A percentile compares a stretch with the other conserved stretches of the same genome.
These are phyloP conservation scores for Phaffomyces thermotolerans DNA, from an alignment of 805 yeast genomes.

Conservation along the genomic window DNA sequence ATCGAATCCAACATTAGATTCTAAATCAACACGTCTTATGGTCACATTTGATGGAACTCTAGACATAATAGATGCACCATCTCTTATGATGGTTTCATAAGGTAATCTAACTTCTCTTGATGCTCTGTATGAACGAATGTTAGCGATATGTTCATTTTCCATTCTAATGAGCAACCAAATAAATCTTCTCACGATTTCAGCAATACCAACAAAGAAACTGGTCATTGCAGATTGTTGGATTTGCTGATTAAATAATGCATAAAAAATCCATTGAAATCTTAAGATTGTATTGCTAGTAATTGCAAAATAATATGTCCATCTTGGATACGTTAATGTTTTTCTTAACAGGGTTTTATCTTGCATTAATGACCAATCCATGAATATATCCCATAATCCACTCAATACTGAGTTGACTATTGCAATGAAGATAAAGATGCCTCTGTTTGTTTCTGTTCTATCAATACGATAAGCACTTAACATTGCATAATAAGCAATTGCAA, in stretches of 20 bases:
- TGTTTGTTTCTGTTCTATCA: constrained; percentile 27
- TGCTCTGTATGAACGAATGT: constrained; percentile 79
- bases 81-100: constrained; percentile 40
- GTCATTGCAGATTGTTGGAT: constrained; percentile 85
- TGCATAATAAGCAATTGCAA: constrained; percentile 62
- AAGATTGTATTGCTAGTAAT: constrained; percentile 66
- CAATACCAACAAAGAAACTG: constrained; percentile 74
- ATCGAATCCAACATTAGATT: constrained; percentile 5
- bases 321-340: constrained; percentile 62
- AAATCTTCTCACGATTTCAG: constrained; percentile 77
- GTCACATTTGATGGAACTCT: neutral
- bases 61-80: constrained; percentile 21
- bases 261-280: constrained; percentile 89
- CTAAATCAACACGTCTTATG: constrained; percentile 4
- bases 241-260: constrained; percentile 67
- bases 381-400: constrained; percentile 77
- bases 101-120: constrained; percentile 85
- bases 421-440: constrained; percentile 61
- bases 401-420: constrained; percentile 67
- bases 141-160: constrained; percentile 94
- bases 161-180: constrained; percentile 89
- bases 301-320: constrained; percentile 60
- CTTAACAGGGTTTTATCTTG: constrained; percentile 62
- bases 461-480: constrained; percentile 76
- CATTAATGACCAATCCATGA: constrained; percentile 93